Conservation (phyloP, 306 rosid genomes). For the Dalbergia cochinchinensis region DNA sequence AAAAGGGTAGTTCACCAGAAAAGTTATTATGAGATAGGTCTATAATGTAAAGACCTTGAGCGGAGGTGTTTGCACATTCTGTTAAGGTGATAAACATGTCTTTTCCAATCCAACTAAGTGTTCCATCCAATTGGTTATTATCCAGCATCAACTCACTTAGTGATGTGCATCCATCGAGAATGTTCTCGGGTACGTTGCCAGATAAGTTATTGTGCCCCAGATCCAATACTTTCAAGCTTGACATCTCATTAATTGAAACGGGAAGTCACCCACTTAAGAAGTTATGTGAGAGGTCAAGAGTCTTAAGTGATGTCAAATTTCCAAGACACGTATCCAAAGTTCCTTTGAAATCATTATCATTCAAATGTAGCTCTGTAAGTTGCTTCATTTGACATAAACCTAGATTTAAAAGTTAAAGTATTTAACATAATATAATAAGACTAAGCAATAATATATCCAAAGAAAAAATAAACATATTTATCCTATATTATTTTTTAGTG, state of each 20-base stretch:
- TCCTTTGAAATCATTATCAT: not conserved
- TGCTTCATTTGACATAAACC: slow-evolving; percentile 30
- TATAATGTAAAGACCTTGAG: not conserved
- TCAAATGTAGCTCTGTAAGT: slow-evolving; percentile 4
- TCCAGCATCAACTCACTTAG: rapidly evolving
- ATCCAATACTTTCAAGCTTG: rapidly evolving
- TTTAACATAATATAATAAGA: too few species aligned
- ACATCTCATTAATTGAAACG: slow-evolving; percentile 40
- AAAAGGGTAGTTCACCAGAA: slow-evolving; percentile 21
- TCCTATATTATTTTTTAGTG: too few species aligned
- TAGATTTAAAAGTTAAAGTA: not conserved
- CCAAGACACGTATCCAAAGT: not conserved
- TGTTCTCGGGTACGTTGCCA: not conserved
- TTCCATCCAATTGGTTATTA: not conserved
- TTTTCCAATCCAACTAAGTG: not conserved
- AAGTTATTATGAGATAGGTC: slow-evolving; percentile 34
- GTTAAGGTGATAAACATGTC: rapidly evolving
- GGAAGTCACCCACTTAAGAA: slow-evolving; percentile 15
- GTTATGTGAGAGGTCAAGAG: not conserved
- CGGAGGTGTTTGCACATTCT: not conserved
- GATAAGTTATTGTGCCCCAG: not conserved
- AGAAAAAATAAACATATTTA: too few species aligned
- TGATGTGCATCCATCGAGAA: not conserved
- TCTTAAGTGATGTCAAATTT: slow-evolving; percentile 21
- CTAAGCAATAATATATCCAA: too few species aligned